Evolutionary conservation across 2,329 filamentous ascomycete genomes (phyloP).

Genomic region (Lojkania enalia): DNA sequence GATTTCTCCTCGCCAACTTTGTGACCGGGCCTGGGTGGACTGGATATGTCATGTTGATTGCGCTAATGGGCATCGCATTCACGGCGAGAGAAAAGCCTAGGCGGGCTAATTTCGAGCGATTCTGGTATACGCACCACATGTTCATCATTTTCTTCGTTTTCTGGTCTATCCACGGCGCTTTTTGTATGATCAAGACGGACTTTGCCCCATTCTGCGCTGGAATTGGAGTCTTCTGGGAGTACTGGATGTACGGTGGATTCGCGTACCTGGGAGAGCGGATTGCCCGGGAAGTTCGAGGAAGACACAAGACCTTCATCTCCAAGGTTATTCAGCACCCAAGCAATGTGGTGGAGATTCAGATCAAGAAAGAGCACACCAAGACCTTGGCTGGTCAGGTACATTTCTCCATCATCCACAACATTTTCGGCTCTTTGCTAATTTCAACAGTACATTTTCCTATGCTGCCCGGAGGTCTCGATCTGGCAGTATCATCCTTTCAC

Average conservation of each 20-base stretch:
- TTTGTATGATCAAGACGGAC: constrained; percentile 89
- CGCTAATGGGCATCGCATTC: constrained; percentile 75
- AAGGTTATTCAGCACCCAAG: constrained; percentile 89
- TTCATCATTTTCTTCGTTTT: constrained; percentile 88
- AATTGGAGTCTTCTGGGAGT: constrained; percentile 84
- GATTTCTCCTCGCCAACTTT: constrained; percentile 77
- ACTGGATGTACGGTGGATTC: constrained; percentile 84
- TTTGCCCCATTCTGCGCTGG: constrained; percentile 76
- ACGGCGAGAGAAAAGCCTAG: constrained; percentile 79
- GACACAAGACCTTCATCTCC: constrained; percentile 82
- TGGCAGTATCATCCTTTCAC: constrained; percentile 92
- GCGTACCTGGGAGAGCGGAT: constrained; percentile 79
- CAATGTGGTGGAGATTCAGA: constrained; percentile 88
- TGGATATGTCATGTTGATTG: constrained; percentile 80
- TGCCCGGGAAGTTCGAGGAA: constrained; percentile 75
- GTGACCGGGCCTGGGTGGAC: constrained; percentile 82
- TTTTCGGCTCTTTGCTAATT: constrained; percentile 13
- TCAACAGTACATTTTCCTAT: constrained; percentile 77
- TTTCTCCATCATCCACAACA: background rate
- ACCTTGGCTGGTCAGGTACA: constrained; percentile 70
- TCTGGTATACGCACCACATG: constrained; percentile 89
- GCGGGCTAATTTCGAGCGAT: constrained; percentile 82
- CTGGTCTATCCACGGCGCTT: constrained; percentile 87
- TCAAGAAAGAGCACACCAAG: constrained; percentile 86
- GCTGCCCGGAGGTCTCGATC: constrained; percentile 80